These are phyloP conservation scores for Zygoascus bituminiphila DNA, from an alignment of 805 yeast species.

Conservation along the genomic window DNA sequence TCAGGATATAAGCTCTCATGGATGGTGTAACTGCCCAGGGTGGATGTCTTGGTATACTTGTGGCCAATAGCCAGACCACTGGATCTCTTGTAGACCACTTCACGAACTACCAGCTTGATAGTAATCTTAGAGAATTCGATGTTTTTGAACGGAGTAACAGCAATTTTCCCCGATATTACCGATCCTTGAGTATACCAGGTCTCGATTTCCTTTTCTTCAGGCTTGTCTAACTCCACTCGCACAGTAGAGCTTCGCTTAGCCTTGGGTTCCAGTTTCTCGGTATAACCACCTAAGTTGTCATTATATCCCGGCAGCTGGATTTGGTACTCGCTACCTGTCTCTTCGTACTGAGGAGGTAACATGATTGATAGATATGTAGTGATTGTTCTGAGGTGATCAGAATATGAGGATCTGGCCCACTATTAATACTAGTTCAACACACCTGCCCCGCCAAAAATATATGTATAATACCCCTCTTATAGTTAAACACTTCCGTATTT, in stretches of 20 bases:
- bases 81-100: background rate
- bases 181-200: slow-evolving; percentile 3
- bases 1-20: background rate
- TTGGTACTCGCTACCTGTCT: background rate
- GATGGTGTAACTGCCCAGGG: background rate
- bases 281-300: background rate
- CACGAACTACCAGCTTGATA: background rate
- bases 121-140: background rate
- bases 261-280: background rate
- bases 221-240: background rate
- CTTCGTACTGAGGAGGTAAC: background rate
- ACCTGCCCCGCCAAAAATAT: too few relatives aligned
- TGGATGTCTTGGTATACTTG: background rate
- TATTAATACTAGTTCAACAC: too few relatives aligned
- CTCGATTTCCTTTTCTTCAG: background rate
- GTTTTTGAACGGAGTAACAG: background rate
- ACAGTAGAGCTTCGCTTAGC: background rate
- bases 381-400: too few relatives aligned
- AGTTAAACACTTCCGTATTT: too few relatives aligned
- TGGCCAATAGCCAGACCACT: background rate
- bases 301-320: background rate
- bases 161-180: background rate
- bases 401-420: too few relatives aligned
- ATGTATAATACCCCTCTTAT: too few relatives aligned
- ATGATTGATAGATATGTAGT: background rate